Percentiles rank a stretch among this genome's conserved stretches.
phyloP scores from a whole-genome alignment of 129 eudicot genomes.

The Centrapalus pauciflorus region DNA sequence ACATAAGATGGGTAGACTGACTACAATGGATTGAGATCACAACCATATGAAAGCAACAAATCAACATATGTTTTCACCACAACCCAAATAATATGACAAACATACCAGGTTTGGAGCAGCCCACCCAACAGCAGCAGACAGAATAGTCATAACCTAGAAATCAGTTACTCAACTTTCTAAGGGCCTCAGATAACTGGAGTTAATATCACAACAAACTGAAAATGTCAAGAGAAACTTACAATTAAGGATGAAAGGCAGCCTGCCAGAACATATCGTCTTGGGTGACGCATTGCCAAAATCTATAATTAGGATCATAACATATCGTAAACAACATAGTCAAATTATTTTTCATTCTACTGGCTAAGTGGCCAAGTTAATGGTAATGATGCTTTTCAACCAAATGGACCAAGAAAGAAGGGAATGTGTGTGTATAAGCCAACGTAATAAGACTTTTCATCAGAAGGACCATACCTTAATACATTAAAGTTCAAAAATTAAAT shows the following conservation, averaged over 20 bases:
- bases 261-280: constrained; percentile 82
- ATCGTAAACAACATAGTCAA: background rate
- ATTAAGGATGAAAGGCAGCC: constrained; percentile 87
- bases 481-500: background rate
- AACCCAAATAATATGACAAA: constrained; percentile 1
- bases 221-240: constrained; percentile 40
- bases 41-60: background rate
- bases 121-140: constrained; percentile 96
- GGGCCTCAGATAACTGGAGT: background rate
- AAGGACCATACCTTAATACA: too few relatives aligned
- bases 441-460: too few relatives aligned
- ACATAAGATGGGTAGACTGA: background rate
- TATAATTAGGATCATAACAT: constrained; percentile 23
- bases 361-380: background rate
- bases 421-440: too few relatives aligned
- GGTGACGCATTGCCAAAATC: constrained; percentile 99
- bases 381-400: background rate
- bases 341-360: background rate
- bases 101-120: constrained; percentile 98
- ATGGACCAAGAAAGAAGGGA: background rate
- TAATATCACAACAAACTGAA: background rate
- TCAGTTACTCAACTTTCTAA: background rate
- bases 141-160: constrained; percentile 85
- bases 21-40: background rate
- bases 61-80: background rate